These are phyloP conservation scores for Tricholoma sp. DNA, from an alignment of 768 basidiomycete genomes.

Conservation along the genomic window DNA sequence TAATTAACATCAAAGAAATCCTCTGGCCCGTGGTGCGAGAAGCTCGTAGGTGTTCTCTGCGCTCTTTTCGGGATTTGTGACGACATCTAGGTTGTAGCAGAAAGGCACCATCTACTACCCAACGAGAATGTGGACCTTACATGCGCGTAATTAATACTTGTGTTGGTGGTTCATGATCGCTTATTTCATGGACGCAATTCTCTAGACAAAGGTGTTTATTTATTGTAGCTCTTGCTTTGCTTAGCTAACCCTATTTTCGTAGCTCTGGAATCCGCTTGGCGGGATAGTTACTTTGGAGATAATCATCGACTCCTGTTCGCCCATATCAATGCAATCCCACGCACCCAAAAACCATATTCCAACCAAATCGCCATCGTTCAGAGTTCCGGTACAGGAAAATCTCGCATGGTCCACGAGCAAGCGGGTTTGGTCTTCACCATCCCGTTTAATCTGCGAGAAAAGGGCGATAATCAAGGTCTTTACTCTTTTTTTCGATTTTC, in stretches of 20 bases:
- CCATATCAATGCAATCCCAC: not conserved
- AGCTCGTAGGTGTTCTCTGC: not conserved
- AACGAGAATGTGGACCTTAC: not conserved
- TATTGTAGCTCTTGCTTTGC: not conserved
- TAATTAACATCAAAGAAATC: not conserved
- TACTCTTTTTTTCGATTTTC: not conserved
- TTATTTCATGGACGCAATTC: not conserved
- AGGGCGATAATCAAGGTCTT: not conserved
- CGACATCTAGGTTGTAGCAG: not conserved
- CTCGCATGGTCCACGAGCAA: constrained; percentile 12
- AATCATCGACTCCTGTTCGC: not conserved
- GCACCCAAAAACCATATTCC: constrained; percentile 4
- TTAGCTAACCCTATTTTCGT: not conserved
- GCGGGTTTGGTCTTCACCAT: constrained; percentile 12
- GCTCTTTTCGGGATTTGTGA: not conserved
- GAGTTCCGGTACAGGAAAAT: constrained; percentile 16
- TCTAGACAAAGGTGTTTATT: not conserved
- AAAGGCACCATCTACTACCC: not conserved
- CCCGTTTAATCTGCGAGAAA: constrained; percentile 10
- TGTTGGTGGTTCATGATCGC: not conserved
- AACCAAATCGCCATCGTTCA: constrained; percentile 15
- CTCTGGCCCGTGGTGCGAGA: not conserved
- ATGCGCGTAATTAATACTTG: not conserved
- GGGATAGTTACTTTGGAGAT: not conserved
- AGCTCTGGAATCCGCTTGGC: not conserved